Conservation (phyloP, 1,139 yeast genomes). For the Petasospora fabianii region DNA sequence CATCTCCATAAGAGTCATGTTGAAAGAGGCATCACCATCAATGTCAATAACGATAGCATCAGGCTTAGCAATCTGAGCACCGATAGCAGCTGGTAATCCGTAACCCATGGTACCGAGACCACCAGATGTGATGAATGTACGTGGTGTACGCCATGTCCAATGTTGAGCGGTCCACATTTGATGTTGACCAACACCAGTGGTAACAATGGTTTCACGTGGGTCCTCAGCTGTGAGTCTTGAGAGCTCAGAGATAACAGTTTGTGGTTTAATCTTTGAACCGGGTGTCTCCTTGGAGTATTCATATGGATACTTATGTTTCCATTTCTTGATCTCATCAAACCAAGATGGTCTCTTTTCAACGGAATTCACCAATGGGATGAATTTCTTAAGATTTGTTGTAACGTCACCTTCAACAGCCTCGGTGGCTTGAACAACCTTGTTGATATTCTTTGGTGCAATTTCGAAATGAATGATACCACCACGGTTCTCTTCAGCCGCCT, state of each 20-base stretch:
- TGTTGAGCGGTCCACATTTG: slow-evolving; percentile 99
- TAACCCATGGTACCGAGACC: slow-evolving; percentile 99
- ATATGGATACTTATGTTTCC: slow-evolving; percentile 89
- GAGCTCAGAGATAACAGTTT: slow-evolving; percentile 78
- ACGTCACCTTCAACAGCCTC: slow-evolving; percentile 98
- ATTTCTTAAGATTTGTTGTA: slow-evolving; percentile 64
- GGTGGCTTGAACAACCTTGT: slow-evolving; percentile 95
- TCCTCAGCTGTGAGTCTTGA: slow-evolving; percentile 63
- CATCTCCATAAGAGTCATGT: slow-evolving; percentile 93
- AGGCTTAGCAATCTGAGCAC: slow-evolving; percentile 95
- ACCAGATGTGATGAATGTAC: slow-evolving; percentile 94
- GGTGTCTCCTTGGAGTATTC: slow-evolving; percentile 73
- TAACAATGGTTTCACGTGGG: slow-evolving; percentile 75
- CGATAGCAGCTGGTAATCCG: slow-evolving; percentile 96
- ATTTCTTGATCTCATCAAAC: slow-evolving; percentile 66
- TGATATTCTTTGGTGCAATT: slow-evolving; percentile 92
- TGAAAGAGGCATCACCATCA: slow-evolving; percentile 98
- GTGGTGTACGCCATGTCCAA: slow-evolving; percentile 87
- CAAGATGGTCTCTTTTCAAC: slow-evolving; percentile 73
- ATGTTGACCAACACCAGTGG: slow-evolving; percentile 99
- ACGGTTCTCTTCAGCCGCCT: slow-evolving; percentile 81
- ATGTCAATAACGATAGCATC: slow-evolving; percentile 93
- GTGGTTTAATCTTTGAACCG: slow-evolving; percentile 85
- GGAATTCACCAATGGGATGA: slow-evolving; percentile 65
- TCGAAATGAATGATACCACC: slow-evolving; percentile 98